Conservation (phyloP, 192 early-diverging fungal genomes). For the Backusella mclennaniae region DNA sequence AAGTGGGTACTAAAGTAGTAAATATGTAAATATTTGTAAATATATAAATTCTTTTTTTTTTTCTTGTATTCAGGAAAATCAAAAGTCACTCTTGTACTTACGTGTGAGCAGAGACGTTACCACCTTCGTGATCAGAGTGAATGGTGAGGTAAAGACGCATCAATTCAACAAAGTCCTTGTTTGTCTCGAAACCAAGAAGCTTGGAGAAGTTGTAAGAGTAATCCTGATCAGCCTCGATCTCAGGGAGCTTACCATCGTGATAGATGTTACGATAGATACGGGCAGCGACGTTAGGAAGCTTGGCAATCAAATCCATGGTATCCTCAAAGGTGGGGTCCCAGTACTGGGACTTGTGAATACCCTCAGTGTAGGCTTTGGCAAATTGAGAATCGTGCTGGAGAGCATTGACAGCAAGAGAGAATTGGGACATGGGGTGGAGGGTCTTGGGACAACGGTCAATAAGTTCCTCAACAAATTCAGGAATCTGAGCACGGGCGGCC, state of each 20-base stretch:
- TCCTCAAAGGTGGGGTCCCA: constrained; percentile 97
- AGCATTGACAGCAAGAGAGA: constrained; percentile 94
- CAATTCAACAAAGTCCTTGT: constrained; percentile 91
- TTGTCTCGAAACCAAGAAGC: constrained; percentile 86
- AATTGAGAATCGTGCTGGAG: constrained; percentile 96
- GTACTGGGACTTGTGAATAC: constrained; percentile 93
- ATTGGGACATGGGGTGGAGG: constrained; percentile 99
- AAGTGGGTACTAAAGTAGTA: constrained; percentile 46
- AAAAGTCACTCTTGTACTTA: constrained; percentile 14
- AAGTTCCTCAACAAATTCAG: constrained; percentile 92
- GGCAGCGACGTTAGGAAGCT: constrained; percentile 93
- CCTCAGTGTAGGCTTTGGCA: constrained; percentile 92
- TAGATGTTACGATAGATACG: constrained; percentile 99
- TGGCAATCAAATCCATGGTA: constrained; percentile 97
- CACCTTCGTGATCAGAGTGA: constrained; percentile 99
- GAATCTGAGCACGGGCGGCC: constrained; percentile 91
- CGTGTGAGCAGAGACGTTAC: constrained; percentile 98
- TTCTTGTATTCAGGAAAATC: background rate
- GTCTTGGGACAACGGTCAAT: constrained; percentile 98
- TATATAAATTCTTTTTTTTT: background rate
- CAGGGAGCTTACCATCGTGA: constrained; percentile 90
- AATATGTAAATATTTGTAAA: background rate
- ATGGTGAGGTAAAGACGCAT: constrained; percentile 99
- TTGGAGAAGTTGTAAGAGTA: constrained; percentile 95
- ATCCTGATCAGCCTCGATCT: constrained; percentile 84